phyloP scores from a whole-genome alignment of 768 basidiomycete species.

The Rhodosporidiobolus sp. region DNA sequence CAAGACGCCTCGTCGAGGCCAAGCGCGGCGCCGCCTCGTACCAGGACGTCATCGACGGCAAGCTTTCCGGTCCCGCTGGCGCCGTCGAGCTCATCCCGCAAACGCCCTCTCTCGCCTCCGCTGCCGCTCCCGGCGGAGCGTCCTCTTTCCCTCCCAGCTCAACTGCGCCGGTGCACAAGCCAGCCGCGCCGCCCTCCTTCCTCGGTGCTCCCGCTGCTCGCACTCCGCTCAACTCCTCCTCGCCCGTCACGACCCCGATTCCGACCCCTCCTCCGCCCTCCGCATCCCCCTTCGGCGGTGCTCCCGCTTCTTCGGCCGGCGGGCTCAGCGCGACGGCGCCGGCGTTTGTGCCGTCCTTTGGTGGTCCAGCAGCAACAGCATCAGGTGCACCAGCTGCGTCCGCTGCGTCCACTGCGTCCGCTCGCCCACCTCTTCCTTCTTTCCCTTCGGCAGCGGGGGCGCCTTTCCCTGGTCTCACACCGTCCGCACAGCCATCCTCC shows the following conservation, averaged over 20 bases:
- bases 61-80: conserved; percentile 31
- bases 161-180: background rate
- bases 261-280: conserved; percentile 8
- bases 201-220: conserved; percentile 44
- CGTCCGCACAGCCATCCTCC: background rate
- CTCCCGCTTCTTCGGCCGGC: conserved; percentile 28
- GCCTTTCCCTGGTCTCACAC: conserved; percentile 2
- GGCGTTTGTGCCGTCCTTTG: conserved; percentile 5
- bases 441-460: background rate
- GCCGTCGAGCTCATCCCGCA: conserved; percentile 41
- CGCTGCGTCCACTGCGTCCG: background rate
- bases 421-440: background rate
- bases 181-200: conserved; percentile 15
- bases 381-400: background rate
- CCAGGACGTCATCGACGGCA: conserved; percentile 48
- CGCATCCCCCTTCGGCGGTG: conserved; percentile 37
- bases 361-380: conserved; percentile 11
- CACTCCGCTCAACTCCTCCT: conserved; percentile 3
- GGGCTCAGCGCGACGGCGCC: conserved; percentile 35
- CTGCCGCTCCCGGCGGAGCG: conserved; percentile 6
- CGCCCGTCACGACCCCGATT: conserved; percentile 18
- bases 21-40: conserved; percentile 45
- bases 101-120: conserved; percentile 49
- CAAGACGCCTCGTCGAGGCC: conserved; percentile 45
- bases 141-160: background rate